These are phyloP conservation scores for Zygotorulaspora chibaensis DNA, from an alignment of 805 yeast genomes.

Conservation along the genomic window DNA sequence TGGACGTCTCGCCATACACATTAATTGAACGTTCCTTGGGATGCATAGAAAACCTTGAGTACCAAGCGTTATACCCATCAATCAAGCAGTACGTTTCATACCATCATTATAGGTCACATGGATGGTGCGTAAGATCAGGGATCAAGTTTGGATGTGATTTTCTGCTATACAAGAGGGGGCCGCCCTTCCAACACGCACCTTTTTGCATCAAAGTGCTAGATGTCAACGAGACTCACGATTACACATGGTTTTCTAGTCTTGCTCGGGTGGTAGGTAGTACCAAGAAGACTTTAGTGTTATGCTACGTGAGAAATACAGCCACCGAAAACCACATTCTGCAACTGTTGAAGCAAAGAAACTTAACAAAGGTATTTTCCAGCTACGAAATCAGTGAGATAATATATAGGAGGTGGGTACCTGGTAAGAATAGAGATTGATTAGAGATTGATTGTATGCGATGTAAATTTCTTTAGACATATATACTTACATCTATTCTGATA, in stretches of 20 bases:
- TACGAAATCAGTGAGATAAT: conserved; percentile 59
- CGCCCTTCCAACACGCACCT: conserved; percentile 94
- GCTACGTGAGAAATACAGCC: conserved; percentile 57
- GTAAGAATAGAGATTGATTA: conserved; percentile 68
- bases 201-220: conserved; percentile 51
- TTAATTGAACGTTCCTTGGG: conserved; percentile 20
- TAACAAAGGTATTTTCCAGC: conserved; percentile 34
- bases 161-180: conserved; percentile 82
- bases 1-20: conserved; percentile 34
- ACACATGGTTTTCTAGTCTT: conserved; percentile 62
- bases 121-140: conserved; percentile 94
- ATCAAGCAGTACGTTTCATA: conserved; percentile 64
- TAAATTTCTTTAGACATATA: background rate
- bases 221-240: conserved; percentile 31
- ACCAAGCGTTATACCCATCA: conserved; percentile 38
- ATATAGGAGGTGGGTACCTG: conserved; percentile 81
- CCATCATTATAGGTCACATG: conserved; percentile 80
- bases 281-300: conserved; percentile 66
- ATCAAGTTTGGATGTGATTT: conserved; percentile 88
- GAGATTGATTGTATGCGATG: conserved; percentile 48
- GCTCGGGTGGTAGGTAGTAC: conserved; percentile 86
- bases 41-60: conserved; percentile 2
- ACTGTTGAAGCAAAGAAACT: conserved; percentile 19
- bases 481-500: conserved; percentile 1
- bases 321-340: conserved; percentile 31